Base-by-base conservation (phyloP, 257 asterid genomes). In the Ophiorrhiza pumila region DNA sequence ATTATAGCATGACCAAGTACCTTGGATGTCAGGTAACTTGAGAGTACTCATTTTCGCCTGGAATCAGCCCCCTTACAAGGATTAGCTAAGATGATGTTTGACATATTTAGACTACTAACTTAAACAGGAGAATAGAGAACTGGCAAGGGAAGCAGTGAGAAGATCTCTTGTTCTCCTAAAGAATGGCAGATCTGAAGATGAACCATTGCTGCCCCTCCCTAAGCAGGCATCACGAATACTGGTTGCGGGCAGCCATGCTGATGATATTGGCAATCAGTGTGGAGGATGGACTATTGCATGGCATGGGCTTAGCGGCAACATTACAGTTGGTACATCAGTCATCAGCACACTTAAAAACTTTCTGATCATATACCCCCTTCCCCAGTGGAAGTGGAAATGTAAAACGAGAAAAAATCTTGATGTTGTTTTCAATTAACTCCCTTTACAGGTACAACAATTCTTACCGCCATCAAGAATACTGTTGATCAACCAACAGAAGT, bases 1-100 rank as follows among this genome's bases (percentile, higher is more conserved):
- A 88, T 78, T 81, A 83, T 78, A 90, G 86, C 85, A 78, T 87
- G 96, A 12, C 77, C 71, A 87, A 88, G 74, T 70, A 88, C 83
- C 81, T 90, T 1, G 96, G 95, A 32, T 66, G 80, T 66, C 81
- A 77, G 91, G 96, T 88, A 20, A 73, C 71, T 68, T 22, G 52
- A 25, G 41, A 8, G 2, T 52, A 56, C 49, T 22, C 4, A 9
- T 37, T 37, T 37, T 37, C 3, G 42, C 42, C 42, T 37, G 42
- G 25, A 60, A 64, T 39, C 22, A 11, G 18, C 7, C 27, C 31
- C 22, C 4, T 7, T 17, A 4, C 27, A 4, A 52, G 34, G 32
- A 56, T 14, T 1, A 2, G 13, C n/a, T 4, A 23, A 23, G 31
- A 57, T 55, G 41, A 60, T 12, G 5, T 13, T 22, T 22, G 15